Percentiles rank a stretch among this genome's conserved stretches.
phyloP scores from a whole-genome alignment of 75 land plant species.

The Larix kaempferi region DNA sequence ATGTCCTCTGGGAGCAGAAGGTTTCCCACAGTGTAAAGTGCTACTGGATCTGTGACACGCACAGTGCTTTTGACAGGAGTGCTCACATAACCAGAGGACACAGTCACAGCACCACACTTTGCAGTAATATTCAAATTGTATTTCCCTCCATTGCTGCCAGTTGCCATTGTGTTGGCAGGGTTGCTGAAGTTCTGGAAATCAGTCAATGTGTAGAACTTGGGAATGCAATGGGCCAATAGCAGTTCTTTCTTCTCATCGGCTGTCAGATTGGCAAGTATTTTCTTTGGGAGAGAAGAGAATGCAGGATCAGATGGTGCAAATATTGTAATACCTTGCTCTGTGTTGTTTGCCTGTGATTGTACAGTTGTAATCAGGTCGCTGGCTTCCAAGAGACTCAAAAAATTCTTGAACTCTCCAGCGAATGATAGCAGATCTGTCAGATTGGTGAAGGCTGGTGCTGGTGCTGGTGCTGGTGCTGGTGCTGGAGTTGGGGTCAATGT shows the following conservation, averaged over 20 bases:
- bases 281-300: constrained; percentile 41
- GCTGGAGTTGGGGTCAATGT: constrained; percentile 33
- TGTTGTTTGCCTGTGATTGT: constrained; percentile 52
- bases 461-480: constrained; percentile 68
- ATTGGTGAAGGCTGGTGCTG: constrained; percentile 31
- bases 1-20: too few species aligned
- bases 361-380: constrained; percentile 50
- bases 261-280: constrained; percentile 48
- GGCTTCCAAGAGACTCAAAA: constrained; percentile 31
- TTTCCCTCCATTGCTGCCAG: constrained; percentile 25
- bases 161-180: constrained; percentile 45
- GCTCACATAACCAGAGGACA: constrained; percentile 40
- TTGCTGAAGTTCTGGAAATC: constrained; percentile 57
- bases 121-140: constrained; percentile 50
- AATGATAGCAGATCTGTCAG: constrained; percentile 45
- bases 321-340: constrained; percentile 49
- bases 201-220: constrained; percentile 46
- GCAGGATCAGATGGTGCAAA: constrained; percentile 56
- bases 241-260: constrained; percentile 41
- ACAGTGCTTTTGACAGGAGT: constrained; percentile 55
- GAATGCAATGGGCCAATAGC: constrained; percentile 43
- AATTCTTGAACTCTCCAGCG: constrained; percentile 58
- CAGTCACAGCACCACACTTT: constrained; percentile 24
- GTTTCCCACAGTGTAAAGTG: too few species aligned
- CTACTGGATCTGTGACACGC: too few species aligned